Conservation (phyloP, 805 yeast species). For the Myxozyma neotropica region DNA sequence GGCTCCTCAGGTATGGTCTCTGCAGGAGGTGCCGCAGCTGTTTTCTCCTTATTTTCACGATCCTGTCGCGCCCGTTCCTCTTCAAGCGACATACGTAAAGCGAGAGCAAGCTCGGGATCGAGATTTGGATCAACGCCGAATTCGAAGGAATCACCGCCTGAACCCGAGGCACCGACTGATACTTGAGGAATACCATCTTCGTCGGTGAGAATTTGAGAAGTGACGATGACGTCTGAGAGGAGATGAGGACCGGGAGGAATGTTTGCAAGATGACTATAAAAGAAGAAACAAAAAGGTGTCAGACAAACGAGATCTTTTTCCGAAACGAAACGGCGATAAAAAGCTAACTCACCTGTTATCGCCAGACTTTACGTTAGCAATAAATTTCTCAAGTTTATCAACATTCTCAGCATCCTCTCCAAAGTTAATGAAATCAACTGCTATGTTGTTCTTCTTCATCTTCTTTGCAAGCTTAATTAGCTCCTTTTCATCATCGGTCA, state of each 20-base stretch:
- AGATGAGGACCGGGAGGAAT: slow-evolving; percentile 86
- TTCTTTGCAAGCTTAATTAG: slow-evolving; percentile 84
- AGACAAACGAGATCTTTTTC: not conserved
- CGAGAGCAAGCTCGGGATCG: slow-evolving; percentile 97
- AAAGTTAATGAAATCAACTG: slow-evolving; percentile 86
- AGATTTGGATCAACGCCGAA: slow-evolving; percentile 81
- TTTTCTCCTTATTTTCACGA: slow-evolving; percentile 44
- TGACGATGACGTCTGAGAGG: slow-evolving; percentile 76
- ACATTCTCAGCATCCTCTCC: slow-evolving; percentile 86
- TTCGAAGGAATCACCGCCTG: slow-evolving; percentile 53
- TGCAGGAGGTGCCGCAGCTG: slow-evolving; percentile 1
- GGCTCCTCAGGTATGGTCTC: slow-evolving; percentile 30
- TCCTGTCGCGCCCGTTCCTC: slow-evolving; percentile 94
- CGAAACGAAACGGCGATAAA: not conserved
- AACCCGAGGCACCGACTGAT: slow-evolving; percentile 49
- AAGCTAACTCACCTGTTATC: slow-evolving; percentile 50
- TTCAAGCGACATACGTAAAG: slow-evolving; percentile 88
- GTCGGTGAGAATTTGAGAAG: slow-evolving; percentile 71
- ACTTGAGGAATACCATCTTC: slow-evolving; percentile 51
- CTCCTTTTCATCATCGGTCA: slow-evolving; percentile 66
- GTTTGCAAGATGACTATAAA: slow-evolving; percentile 70
- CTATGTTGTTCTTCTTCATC: slow-evolving; percentile 89
- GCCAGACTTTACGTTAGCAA: slow-evolving; percentile 66
- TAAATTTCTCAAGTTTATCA: slow-evolving; percentile 75
- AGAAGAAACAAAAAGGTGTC: not conserved